These are phyloP conservation scores for Saprolegnia diclina DNA, from an alignment of 352 stramenopile species.

Conservation along the genomic window DNA sequence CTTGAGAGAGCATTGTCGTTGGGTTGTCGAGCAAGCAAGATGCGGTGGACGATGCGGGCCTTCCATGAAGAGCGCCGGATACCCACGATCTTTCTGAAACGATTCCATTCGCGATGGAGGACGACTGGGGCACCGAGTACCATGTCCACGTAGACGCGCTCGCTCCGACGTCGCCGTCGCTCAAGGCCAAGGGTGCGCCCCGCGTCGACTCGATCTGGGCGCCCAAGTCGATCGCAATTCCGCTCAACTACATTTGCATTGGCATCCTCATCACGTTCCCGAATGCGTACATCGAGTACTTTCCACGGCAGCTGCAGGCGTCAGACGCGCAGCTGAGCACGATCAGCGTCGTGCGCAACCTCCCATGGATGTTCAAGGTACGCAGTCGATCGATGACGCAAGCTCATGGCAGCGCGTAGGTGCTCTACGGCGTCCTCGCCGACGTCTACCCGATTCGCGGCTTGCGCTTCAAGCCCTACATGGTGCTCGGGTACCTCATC, in stretches of 20 bases:
- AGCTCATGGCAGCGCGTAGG: constrained; percentile 20
- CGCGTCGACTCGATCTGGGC: constrained; percentile 42
- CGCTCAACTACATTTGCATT: constrained; percentile 72
- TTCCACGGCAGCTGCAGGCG: constrained; percentile 50
- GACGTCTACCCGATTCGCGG: constrained; percentile 52
- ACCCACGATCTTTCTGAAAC: not conserved
- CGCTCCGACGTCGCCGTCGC: not conserved
- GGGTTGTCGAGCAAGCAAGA: not conserved
- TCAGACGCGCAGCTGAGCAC: constrained; percentile 70
- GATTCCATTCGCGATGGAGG: not conserved
- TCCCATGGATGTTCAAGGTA: constrained; percentile 74
- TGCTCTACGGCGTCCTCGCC: constrained; percentile 63
- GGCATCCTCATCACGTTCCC: constrained; percentile 62
- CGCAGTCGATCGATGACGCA: not conserved
- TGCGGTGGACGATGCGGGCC: not conserved
- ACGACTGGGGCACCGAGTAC: constrained; percentile 5
- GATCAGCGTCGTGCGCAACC: constrained; percentile 50
- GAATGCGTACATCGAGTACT: constrained; percentile 69
- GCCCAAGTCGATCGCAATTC: constrained; percentile 51
- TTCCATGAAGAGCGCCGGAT: not conserved
- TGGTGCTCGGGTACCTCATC: constrained; percentile 55
- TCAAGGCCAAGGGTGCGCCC: not conserved
- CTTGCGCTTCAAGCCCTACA: constrained; percentile 69
- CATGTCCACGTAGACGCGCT: not conserved
- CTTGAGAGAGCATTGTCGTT: too few species aligned